A percentile compares a stretch with the other conserved stretches of the same genome.
phyloP scores from a whole-genome alignment of 2,329 filamentous ascomycete species.

The Aureobasidium sp. region DNA sequence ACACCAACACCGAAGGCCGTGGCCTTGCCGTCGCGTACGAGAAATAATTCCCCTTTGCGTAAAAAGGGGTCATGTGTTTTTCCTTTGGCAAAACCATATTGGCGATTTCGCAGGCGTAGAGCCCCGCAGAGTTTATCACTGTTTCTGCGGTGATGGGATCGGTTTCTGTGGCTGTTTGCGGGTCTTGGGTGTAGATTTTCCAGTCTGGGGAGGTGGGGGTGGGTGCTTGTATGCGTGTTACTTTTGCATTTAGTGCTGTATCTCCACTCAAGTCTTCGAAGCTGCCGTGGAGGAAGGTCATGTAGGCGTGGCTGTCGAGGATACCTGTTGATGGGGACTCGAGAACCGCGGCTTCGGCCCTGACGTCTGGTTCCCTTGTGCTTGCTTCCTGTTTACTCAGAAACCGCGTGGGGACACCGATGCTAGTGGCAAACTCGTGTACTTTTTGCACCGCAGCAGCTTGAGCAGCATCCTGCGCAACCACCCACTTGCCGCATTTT shows the following conservation, averaged over 20 bases:
- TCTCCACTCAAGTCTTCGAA: conserved; percentile 72
- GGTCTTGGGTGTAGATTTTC: conserved; percentile 47
- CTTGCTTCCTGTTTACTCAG: conserved; percentile 54
- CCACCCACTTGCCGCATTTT: conserved; percentile 86
- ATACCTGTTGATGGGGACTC: conserved; percentile 84
- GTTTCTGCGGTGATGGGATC: conserved; percentile 59
- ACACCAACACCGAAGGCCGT: conserved; percentile 66
- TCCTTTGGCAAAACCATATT: conserved; percentile 66
- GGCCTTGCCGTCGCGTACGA: conserved; percentile 62
- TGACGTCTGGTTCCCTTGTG: conserved; percentile 63
- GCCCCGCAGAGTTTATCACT: conserved; percentile 76
- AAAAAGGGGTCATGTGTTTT: conserved; percentile 56
- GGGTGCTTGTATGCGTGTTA: conserved; percentile 49
- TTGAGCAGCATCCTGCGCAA: conserved; percentile 71
- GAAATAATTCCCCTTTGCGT: conserved; percentile 94
- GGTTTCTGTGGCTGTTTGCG: conserved; percentile 15
- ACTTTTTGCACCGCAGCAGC: conserved; percentile 51
- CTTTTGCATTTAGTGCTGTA: conserved; percentile 58
- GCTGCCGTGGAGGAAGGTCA: conserved; percentile 67
- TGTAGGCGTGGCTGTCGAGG: conserved; percentile 75
- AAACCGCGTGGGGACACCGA: conserved; percentile 64
- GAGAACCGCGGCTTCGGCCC: conserved; percentile 63
- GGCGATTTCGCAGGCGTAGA: conserved; percentile 64
- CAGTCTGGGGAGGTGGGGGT: conserved; percentile 58
- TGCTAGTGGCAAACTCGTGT: conserved; percentile 43